Evolutionary conservation across 257 asterid species (phyloP), one percentile per base, ranked within the genome.

Genomic region (Ehretia macrophylla): DNA sequence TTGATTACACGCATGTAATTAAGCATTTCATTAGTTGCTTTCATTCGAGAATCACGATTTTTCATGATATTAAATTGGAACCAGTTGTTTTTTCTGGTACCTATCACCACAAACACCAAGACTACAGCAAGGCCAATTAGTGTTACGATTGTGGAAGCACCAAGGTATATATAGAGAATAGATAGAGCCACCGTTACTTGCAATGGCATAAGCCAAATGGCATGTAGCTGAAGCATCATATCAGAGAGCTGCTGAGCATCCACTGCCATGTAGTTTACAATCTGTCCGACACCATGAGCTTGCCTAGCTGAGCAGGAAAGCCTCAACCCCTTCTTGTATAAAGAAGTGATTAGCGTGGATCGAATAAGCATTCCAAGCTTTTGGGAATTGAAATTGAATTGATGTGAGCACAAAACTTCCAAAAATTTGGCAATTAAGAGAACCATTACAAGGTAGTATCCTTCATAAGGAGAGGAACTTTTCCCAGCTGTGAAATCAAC

Each of bases 211-310:
- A 86, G 68, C 99, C 99, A 92, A 32, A 92, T 37, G 66, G 72
- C 72, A 38, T 92, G 96, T 3, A 92, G 77, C 74, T 92, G 99
- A 22, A 92, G 74, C 94, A 92, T 86, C 99, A 92, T 92, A 66
- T 92, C 97, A 0, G 97, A 81, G 0, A 92, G 83, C 78, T 92
- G 99, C 65, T 92, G 99, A 13, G 97, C 96, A 64, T 92, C 99
- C 8, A 92, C 97, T 0, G 96, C 95, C 96, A 92, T 92, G 72
- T 92, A 92, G 64, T 92, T 89, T n/a, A 88, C 97, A 27, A 88
- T 92, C 68, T 88, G 97, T 3, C 99, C 99, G 4, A 92, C 85
- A 0, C 99, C 97, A 37, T 92, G 99, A 4, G 80, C 85, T 66
- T 92, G 97, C 10, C 99, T 67, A 1, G 97, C 94, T 0, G 99